Evolutionary conservation across 495 filamentous ascomycete species (phyloP).

Genomic region (Neurospora sp.): DNA sequence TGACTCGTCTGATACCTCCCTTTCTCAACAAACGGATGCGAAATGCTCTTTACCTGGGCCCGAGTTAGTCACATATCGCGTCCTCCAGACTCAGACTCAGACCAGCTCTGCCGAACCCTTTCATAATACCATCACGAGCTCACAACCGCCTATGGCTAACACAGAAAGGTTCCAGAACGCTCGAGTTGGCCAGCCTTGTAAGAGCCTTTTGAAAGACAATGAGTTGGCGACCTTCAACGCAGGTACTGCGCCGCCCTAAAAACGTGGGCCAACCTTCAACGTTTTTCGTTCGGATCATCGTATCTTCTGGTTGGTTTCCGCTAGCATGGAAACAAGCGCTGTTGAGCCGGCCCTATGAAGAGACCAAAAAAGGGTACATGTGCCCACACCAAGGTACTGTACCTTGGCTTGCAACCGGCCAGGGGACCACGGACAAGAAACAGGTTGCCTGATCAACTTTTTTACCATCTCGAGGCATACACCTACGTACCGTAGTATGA

Average conservation of each 20-base stretch:
- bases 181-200: neutral
- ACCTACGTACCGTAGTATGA: neutral
- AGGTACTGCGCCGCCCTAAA: neutral
- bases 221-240: neutral
- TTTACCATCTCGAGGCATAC: neutral
- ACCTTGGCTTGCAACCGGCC: neutral
- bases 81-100: neutral
- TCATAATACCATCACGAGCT: neutral
- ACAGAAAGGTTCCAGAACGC: neutral
- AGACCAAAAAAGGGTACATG: neutral
- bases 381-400: neutral
- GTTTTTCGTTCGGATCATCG: neutral
- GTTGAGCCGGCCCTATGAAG: neutral
- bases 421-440: neutral
- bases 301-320: neutral
- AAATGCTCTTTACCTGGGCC: neutral
- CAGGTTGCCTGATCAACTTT: neutral
- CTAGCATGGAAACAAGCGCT: neutral
- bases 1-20: neutral
- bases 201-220: neutral
- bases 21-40: neutral
- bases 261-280: neutral
- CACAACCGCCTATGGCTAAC: neutral
- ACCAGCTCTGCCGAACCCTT: neutral
- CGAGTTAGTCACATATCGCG: conserved; percentile 4